Evolutionary conservation across 176 grass and related monocot species (phyloP), one percentile per base, ranked within the genome.

Genomic region (Zoysia pacifica): DNA sequence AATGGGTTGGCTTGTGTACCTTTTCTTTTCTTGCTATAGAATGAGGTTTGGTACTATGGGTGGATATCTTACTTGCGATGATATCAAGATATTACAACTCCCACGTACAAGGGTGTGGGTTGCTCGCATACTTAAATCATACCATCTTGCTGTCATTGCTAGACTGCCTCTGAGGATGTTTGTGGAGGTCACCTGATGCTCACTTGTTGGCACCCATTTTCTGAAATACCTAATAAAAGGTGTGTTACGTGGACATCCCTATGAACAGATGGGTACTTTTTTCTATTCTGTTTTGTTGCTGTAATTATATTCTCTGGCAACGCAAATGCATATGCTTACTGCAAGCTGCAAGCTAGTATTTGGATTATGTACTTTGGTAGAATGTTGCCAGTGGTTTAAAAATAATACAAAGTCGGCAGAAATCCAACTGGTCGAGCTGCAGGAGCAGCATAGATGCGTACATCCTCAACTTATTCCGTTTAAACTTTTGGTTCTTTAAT

Each of bases 1-100:
- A 72, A 77, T 40, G 78, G 74, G 65, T 72, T 56, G 50, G 48
- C 37, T 9, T 85, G 58, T 81, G 69, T 81, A 72, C 71, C 71
- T 85, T 70, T 81, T 15, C 15, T 85, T 71, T 84, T 72, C 15
- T 62, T 62, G 43, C 47, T 86, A 52, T 28, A 28, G 65, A 66
- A 66, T 76, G 82, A 11, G 20, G 50, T 16, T 48, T 51, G 77
- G 60, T 77, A 61, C 65, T 48, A 13, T 69, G 51, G 59, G 69
- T 6, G 14, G 53, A 41, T 74, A 67, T 64, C 70, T 55, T 79
- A 28, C 78, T 81, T 16, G 59, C 45, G 68, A 62, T 63, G 63
- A n/a, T 51, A 11, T 40, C 49, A 49, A 11, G 59, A 13, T 44
- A 60, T 49, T 20, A 37, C 36, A 28, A 38, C 56, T 48, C 2